Percentiles rank a stretch among this genome's conserved stretches.
phyloP scores from a whole-genome alignment of 805 yeast genomes.

The Candida argentea region DNA sequence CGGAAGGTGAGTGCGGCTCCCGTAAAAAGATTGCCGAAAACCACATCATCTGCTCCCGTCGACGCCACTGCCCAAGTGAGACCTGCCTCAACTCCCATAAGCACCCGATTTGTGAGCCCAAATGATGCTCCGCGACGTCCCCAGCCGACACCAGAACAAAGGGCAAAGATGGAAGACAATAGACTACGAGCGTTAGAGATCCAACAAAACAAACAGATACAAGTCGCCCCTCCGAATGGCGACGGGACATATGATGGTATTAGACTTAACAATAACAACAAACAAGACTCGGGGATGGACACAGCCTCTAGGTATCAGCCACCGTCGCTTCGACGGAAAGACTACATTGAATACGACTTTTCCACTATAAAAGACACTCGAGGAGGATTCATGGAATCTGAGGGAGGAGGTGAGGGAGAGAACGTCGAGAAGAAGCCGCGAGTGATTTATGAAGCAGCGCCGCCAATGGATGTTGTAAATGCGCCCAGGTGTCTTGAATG shows the following conservation, averaged over 20 bases:
- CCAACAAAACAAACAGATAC: constrained; percentile 13
- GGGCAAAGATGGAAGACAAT: constrained; percentile 39
- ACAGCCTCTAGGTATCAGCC: constrained; percentile 7
- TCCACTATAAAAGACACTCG: constrained; percentile 80
- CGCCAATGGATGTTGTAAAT: constrained; percentile 58
- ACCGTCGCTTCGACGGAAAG: constrained; percentile 42
- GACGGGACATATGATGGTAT: constrained; percentile 17
- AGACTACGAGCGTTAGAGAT: constrained; percentile 43
- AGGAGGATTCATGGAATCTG: constrained; percentile 75
- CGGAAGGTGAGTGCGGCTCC: too few relatives aligned
- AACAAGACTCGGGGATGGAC: constrained; percentile 4
- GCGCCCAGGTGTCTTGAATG: constrained; percentile 87
- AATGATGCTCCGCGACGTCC: constrained; percentile 5
- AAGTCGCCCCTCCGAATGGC: constrained; percentile 22
- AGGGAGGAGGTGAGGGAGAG: constrained; percentile 27
- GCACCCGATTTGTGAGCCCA: constrained; percentile 1
- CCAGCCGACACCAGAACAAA: constrained; percentile 40
- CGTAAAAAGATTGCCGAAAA: too few relatives aligned
- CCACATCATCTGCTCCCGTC: too few relatives aligned
- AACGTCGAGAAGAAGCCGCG: constrained; percentile 37
- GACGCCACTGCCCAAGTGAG: constrained; percentile 1
- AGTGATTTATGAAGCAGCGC: constrained; percentile 45
- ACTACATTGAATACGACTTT: constrained; percentile 78
- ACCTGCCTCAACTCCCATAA: constrained; percentile 1
- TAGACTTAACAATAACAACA: constrained; percentile 7